phyloP scores from a whole-genome alignment of 176 grass and related monocot species.

The Metroxylon sagu region DNA sequence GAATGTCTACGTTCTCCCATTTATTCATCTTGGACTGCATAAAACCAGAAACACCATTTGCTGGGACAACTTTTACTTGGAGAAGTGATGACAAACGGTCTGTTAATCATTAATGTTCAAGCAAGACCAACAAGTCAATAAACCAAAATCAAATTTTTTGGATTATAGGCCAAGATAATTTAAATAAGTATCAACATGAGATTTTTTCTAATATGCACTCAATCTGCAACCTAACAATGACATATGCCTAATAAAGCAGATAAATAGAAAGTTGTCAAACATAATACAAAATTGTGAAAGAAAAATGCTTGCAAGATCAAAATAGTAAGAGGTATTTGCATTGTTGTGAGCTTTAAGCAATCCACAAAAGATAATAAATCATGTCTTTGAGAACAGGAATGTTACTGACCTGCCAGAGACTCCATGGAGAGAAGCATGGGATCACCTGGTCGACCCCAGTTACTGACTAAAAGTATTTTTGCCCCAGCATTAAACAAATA shows the following conservation, averaged over 20 bases:
- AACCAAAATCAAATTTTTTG: conserved; percentile 10
- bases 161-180: neutral
- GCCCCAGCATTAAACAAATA: conserved; percentile 69
- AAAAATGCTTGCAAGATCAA: too few relatives aligned
- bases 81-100: conserved; percentile 73
- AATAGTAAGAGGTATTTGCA: conserved; percentile 5
- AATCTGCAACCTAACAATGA: too few relatives aligned
- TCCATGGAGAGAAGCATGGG: conserved; percentile 33
- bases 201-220: too few relatives aligned
- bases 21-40: conserved; percentile 30
- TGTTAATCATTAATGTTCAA: conserved; percentile 23
- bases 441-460: conserved; percentile 50
- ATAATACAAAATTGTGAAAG: too few relatives aligned
- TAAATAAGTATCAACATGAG: neutral
- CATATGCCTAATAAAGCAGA: too few relatives aligned
- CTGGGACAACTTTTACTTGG: conserved; percentile 50
- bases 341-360: neutral
- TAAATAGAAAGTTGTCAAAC: conserved; percentile 2
- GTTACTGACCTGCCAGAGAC: conserved; percentile 58
- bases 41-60: conserved; percentile 29
- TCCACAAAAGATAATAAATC: conserved; percentile 5
- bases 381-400: neutral
- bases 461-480: conserved; percentile 59
- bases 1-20: conserved; percentile 32
- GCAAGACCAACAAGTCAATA: conserved; percentile 1